Percentiles rank a stretch among this genome's conserved stretches.
These are phyloP conservation scores for Colletotrichum australisinense DNA, from an alignment of 2,329 filamentous ascomycete genomes.

Conservation along the genomic window DNA sequence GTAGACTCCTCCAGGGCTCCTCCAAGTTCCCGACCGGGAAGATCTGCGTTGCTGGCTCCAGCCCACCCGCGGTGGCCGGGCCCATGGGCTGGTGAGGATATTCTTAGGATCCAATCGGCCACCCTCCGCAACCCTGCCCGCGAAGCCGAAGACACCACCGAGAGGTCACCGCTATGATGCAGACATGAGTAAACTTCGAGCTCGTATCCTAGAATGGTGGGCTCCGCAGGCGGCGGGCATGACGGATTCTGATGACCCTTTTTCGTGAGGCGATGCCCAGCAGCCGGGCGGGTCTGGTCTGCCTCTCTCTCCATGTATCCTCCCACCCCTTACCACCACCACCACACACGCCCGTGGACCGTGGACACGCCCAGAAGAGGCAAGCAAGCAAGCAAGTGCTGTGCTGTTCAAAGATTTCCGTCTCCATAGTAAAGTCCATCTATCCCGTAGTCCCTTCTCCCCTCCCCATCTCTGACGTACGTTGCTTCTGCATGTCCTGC, in stretches of 20 bases:
- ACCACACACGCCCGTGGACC: background rate
- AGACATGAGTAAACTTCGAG: slow-evolving; percentile 31
- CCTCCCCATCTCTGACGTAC: slow-evolving; percentile 34
- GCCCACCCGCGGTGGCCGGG: slow-evolving; percentile 20
- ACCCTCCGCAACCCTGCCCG: slow-evolving; percentile 32
- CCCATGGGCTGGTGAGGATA: slow-evolving; percentile 15
- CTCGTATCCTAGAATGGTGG: slow-evolving; percentile 36
- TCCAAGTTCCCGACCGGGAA: slow-evolving; percentile 13
- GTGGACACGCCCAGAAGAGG: background rate
- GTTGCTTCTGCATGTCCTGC: slow-evolving; percentile 28
- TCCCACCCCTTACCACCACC: slow-evolving; percentile 19
- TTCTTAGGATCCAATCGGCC: slow-evolving; percentile 35
- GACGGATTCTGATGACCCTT: slow-evolving; percentile 27
- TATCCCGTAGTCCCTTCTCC: slow-evolving; percentile 14
- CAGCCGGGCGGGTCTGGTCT: slow-evolving; percentile 24
- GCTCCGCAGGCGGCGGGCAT: slow-evolving; percentile 33
- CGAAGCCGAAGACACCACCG: slow-evolving; percentile 20
- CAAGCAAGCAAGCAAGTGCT: background rate
- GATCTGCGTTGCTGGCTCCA: slow-evolving; percentile 30
- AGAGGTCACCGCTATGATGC: slow-evolving; percentile 33
- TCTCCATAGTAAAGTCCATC: slow-evolving; percentile 24
- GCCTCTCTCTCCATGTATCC: slow-evolving; percentile 23
- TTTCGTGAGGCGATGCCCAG: slow-evolving; percentile 31
- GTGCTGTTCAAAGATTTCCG: slow-evolving; percentile 27
- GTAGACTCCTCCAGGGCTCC: slow-evolving; percentile 1